These are phyloP conservation scores for Macrophomina phaseolina DNA, from an alignment of 2,329 filamentous ascomycete species.

Conservation along the genomic window DNA sequence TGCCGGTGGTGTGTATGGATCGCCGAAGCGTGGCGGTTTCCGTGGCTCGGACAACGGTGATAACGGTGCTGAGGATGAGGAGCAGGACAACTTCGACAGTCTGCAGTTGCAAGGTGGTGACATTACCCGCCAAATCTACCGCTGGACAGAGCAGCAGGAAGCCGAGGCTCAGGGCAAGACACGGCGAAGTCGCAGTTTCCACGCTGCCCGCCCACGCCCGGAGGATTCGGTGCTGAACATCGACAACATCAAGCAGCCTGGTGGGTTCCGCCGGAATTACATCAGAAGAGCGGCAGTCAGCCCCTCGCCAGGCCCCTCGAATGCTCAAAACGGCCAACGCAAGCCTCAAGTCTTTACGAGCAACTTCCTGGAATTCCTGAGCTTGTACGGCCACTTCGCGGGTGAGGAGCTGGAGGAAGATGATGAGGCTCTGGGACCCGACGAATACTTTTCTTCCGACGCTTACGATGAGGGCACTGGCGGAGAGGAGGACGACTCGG, in stretches of 20 bases:
- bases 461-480: slow-evolving; percentile 60
- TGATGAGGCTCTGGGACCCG: slow-evolving; percentile 82
- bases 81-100: slow-evolving; percentile 75
- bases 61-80: slow-evolving; percentile 66
- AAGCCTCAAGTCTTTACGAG: slow-evolving; percentile 75
- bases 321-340: slow-evolving; percentile 45
- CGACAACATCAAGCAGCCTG: slow-evolving; percentile 87
- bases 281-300: slow-evolving; percentile 76
- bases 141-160: slow-evolving; percentile 91
- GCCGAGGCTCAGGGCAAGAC: slow-evolving; percentile 65
- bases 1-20: slow-evolving; percentile 39
- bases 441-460: slow-evolving; percentile 90
- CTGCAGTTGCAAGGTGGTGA: slow-evolving; percentile 92
- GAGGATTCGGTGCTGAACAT: slow-evolving; percentile 85
- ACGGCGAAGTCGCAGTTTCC: slow-evolving; percentile 88
- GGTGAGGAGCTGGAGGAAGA: slow-evolving; percentile 97
- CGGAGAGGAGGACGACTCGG: slow-evolving; percentile 62
- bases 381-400: slow-evolving; percentile 95
- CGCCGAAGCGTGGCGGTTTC: slow-evolving; percentile 36
- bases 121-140: slow-evolving; percentile 92
- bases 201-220: slow-evolving; percentile 75
- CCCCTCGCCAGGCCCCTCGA: slow-evolving; percentile 57
- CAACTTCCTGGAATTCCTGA: slow-evolving; percentile 95
- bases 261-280: slow-evolving; percentile 91
- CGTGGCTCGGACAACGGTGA: slow-evolving; percentile 37